Evolutionary conservation across 768 basidiomycete species (phyloP).

Genomic region (Suillus paluster): DNA sequence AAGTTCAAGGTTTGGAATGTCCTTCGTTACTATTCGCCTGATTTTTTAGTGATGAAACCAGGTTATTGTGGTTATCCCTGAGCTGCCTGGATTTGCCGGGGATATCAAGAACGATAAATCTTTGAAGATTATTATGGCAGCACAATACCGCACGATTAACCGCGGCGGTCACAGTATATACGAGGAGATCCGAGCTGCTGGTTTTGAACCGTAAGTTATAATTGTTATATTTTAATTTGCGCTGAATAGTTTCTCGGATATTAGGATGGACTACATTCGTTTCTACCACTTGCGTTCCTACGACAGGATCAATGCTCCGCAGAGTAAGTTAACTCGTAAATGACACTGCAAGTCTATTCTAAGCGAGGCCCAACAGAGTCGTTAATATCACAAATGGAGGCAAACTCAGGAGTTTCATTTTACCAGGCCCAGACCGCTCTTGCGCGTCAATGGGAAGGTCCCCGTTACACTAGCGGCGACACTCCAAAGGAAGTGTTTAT

Average conservation of each 20-base stretch:
- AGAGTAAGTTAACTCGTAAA: conserved; percentile 43
- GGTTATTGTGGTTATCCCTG: conserved; percentile 89
- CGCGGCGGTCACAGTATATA: conserved; percentile 88
- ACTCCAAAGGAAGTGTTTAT: conserved; percentile 59
- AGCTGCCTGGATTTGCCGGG: conserved; percentile 89
- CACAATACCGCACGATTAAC: conserved; percentile 87
- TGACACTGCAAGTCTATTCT: conserved; percentile 15
- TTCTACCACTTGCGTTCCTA: conserved; percentile 94
- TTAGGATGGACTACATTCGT: conserved; percentile 80
- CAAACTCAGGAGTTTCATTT: conserved; percentile 77
- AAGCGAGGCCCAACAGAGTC: conserved; percentile 35
- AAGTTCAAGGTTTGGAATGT: conserved; percentile 71
- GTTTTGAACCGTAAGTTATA: conserved; percentile 72
- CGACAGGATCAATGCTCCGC: conserved; percentile 85
- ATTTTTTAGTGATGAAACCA: conserved; percentile 28
- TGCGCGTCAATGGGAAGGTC: conserved; percentile 73
- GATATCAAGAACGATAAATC: conserved; percentile 69
- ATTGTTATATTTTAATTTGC: background rate
- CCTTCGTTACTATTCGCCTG: background rate
- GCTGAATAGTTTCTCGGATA: background rate
- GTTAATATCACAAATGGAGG: conserved; percentile 72
- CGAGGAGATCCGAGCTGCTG: conserved; percentile 75
- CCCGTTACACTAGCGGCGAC: conserved; percentile 38
- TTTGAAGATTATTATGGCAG: conserved; percentile 85
- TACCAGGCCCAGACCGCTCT: conserved; percentile 87